phyloP scores from a whole-genome alignment of 2,329 filamentous ascomycete genomes.

The Fusarium pininemorale region DNA sequence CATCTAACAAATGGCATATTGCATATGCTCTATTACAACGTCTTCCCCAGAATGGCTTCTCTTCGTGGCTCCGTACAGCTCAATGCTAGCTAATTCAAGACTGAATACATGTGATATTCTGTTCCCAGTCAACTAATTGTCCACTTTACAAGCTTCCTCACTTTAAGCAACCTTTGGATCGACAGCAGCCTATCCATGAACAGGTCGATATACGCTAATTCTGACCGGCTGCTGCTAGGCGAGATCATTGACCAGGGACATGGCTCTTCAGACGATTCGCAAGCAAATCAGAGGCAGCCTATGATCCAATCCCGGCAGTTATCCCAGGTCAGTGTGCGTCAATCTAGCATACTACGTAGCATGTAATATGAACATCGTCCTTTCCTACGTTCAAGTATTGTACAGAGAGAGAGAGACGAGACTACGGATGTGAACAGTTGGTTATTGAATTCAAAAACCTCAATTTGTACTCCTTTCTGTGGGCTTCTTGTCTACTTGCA shows the following conservation, averaged over 20 bases:
- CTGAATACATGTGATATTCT: neutral
- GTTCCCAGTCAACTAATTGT: neutral
- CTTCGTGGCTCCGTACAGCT: neutral
- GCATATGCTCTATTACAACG: neutral
- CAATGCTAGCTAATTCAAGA: neutral
- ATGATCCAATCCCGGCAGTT: slow-evolving; percentile 20
- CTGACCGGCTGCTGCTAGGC: slow-evolving; percentile 18
- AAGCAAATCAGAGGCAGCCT: slow-evolving; percentile 26
- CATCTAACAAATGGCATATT: neutral
- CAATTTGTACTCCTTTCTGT: neutral
- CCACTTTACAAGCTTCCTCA: slow-evolving; percentile 23
- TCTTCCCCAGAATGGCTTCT: neutral
- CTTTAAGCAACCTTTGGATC: slow-evolving; percentile 3
- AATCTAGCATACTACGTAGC: neutral
- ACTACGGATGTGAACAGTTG: neutral
- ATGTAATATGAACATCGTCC: neutral
- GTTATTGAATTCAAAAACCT: neutral
- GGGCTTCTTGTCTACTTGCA: slow-evolving; percentile 1
- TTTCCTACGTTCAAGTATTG: neutral
- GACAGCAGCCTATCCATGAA: neutral
- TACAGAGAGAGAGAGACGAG: neutral
- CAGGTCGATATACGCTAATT: slow-evolving; percentile 13
- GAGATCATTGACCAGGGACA: slow-evolving; percentile 33
- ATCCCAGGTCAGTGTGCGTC: slow-evolving; percentile 20
- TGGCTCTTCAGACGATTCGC: neutral